Percentiles rank a stretch among this genome's conserved stretches.
These are phyloP conservation scores for Paraphysoderma sedebokerense DNA, from an alignment of 371 early-diverging fungal genomes.

Conservation along the genomic window DNA sequence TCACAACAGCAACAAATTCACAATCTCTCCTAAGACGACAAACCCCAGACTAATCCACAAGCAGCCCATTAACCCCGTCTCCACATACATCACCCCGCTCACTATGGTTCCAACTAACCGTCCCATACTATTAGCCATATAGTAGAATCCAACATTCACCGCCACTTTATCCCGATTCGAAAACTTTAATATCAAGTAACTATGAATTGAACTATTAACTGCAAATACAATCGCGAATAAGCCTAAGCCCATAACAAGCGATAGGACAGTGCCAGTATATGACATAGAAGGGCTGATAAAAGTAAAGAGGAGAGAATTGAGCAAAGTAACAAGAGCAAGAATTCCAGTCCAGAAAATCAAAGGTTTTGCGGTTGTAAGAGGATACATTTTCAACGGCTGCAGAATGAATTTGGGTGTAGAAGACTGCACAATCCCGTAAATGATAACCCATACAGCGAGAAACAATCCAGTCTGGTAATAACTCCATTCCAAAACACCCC, in stretches of 20 bases:
- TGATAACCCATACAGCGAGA: slow-evolving; percentile 10
- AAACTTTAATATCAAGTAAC: slow-evolving; percentile 10
- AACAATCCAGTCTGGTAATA: slow-evolving; percentile 6
- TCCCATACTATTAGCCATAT: slow-evolving; percentile 7
- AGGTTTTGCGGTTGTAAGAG: no score
- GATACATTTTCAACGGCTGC: no score
- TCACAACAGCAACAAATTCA: background rate
- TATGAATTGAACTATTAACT: slow-evolving; percentile 9
- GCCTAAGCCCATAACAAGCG: background rate
- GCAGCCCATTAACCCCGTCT: slow-evolving; percentile 5
- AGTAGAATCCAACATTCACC: slow-evolving; percentile 12
- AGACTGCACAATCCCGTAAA: slow-evolving; percentile 10
- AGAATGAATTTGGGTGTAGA: slow-evolving; percentile 6
- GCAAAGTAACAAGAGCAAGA: no score
- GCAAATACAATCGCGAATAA: slow-evolving; percentile 10
- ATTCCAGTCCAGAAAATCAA: no score
- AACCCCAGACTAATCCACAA: slow-evolving; percentile 2
- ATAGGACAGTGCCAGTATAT: no score
- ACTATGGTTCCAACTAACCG: slow-evolving; percentile 7
- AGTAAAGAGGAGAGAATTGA: no score
- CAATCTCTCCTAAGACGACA: background rate
- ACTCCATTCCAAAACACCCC: slow-evolving; percentile 8
- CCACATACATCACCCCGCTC: slow-evolving; percentile 5
- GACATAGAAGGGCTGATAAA: no score
- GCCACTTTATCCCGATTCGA: slow-evolving; percentile 12